Conservation (phyloP, 2,329 filamentous ascomycete genomes). For the Beauveria bassiana region DNA sequence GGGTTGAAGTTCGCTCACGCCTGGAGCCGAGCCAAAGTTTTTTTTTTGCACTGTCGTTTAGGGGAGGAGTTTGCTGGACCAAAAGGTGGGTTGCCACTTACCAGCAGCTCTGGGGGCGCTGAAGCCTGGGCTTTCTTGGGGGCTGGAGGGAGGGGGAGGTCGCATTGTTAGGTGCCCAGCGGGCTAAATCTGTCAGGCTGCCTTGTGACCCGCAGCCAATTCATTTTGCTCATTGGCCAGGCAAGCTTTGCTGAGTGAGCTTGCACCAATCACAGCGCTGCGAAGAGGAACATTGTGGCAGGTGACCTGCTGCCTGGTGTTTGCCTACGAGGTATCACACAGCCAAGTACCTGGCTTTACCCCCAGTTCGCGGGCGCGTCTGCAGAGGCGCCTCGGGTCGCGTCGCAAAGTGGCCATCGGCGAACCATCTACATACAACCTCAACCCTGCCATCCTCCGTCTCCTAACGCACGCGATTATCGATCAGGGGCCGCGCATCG, state of each 20-base stretch:
- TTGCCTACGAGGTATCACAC: constrained; percentile 19
- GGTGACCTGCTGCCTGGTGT: constrained; percentile 24
- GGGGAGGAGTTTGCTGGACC: not conserved
- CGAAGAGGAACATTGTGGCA: constrained; percentile 15
- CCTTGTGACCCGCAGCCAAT: not conserved
- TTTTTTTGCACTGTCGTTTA: not conserved
- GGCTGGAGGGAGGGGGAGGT: too few relatives aligned
- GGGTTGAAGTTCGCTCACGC: not conserved
- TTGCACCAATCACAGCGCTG: constrained; percentile 21
- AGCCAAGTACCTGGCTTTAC: not conserved
- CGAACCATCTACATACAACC: not conserved
- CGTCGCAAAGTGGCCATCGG: constrained; percentile 17
- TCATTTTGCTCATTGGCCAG: constrained; percentile 29
- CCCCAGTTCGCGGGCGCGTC: constrained; percentile 17
- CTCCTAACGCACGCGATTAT: not conserved
- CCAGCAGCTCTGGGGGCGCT: not conserved
- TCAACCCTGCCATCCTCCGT: not conserved
- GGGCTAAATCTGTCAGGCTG: not conserved
- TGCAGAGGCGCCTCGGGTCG: constrained; percentile 15
- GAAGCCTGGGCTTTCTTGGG: not conserved
- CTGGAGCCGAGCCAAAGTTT: constrained; percentile 21
- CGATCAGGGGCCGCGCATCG: not conserved
- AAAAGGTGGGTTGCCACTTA: not conserved
- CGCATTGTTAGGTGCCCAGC: constrained; percentile 15
- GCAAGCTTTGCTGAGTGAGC: constrained; percentile 18